phyloP scores from a whole-genome alignment of 805 yeast genomes.

The Candida nanaspora region DNA sequence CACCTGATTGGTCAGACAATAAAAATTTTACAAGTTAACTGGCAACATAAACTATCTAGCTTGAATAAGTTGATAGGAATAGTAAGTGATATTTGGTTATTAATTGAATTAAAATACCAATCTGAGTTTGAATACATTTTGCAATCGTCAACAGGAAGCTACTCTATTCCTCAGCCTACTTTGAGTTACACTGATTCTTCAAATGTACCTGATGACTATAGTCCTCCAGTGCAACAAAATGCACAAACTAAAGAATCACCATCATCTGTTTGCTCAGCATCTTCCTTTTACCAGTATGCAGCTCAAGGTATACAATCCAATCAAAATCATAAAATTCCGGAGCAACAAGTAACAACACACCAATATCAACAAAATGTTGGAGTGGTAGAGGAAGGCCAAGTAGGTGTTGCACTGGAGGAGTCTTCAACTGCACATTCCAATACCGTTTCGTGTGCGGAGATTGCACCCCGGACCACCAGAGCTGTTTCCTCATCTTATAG shows the following conservation, averaged over 20 bases:
- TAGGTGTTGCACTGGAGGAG: no score
- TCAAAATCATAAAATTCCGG: no score
- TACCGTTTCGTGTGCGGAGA: slow-evolving; percentile 16
- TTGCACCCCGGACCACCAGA: slow-evolving; percentile 15
- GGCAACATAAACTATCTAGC: slow-evolving; percentile 19
- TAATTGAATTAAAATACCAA: slow-evolving; percentile 13
- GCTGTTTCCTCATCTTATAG: background rate
- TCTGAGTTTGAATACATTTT: background rate
- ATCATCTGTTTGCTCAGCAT: background rate
- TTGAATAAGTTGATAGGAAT: slow-evolving; percentile 15
- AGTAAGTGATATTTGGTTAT: slow-evolving; percentile 15
- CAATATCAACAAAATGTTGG: no score
- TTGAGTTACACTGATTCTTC: slow-evolving; percentile 1
- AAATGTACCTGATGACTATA: background rate
- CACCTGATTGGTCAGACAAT: slow-evolving; percentile 15
- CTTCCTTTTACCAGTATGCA: background rate
- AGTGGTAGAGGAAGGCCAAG: background rate
- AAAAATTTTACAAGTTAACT: slow-evolving; percentile 11
- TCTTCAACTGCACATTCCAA: slow-evolving; percentile 1
- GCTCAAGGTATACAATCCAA: no score
- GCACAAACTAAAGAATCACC: background rate
- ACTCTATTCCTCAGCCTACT: slow-evolving; percentile 5
- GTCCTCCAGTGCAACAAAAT: background rate
- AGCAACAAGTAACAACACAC: no score
- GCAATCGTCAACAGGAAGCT: background rate